phyloP scores from a whole-genome alignment of 768 basidiomycete genomes.

The Termitomyces sp. region DNA sequence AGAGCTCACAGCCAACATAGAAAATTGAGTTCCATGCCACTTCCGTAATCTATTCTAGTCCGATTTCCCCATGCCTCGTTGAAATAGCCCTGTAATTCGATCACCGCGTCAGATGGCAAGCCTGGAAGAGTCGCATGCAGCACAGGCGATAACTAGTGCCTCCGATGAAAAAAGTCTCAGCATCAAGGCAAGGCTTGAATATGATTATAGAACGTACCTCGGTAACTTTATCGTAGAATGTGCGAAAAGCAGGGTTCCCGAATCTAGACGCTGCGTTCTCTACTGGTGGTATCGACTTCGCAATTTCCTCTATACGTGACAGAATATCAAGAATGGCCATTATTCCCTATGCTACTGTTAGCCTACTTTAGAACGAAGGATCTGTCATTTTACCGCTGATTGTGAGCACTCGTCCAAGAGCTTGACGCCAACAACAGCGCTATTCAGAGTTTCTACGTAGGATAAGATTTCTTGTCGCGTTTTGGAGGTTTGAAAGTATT shows the following conservation, averaged over 20 bases:
- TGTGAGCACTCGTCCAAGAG: conserved; percentile 55
- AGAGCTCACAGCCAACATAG: conserved; percentile 86
- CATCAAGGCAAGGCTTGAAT: neutral
- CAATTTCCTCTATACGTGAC: conserved; percentile 59
- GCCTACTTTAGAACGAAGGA: neutral
- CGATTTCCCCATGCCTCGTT: conserved; percentile 88
- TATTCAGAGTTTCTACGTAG: conserved; percentile 74
- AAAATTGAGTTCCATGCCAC: conserved; percentile 98
- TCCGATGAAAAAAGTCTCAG: neutral
- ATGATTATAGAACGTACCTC: conserved; percentile 38
- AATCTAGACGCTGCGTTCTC: conserved; percentile 90
- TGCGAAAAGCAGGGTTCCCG: conserved; percentile 94
- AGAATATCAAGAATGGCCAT: conserved; percentile 57
- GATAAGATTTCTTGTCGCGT: conserved; percentile 62
- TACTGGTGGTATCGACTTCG: conserved; percentile 71
- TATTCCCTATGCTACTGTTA: conserved; percentile 45
- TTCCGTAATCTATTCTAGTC: conserved; percentile 95
- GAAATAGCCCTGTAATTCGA: conserved; percentile 79
- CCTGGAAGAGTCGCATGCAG: conserved; percentile 57
- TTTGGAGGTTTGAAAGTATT: conserved; percentile 71
- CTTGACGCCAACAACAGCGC: conserved; percentile 69
- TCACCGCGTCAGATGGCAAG: conserved; percentile 49
- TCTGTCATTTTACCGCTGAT: conserved; percentile 52
- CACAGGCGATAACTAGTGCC: conserved; percentile 39
- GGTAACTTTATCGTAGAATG: conserved; percentile 79